Evolutionary conservation across 768 basidiomycete genomes (phyloP).

Genomic region (Macrolepiota fuliginosa): DNA sequence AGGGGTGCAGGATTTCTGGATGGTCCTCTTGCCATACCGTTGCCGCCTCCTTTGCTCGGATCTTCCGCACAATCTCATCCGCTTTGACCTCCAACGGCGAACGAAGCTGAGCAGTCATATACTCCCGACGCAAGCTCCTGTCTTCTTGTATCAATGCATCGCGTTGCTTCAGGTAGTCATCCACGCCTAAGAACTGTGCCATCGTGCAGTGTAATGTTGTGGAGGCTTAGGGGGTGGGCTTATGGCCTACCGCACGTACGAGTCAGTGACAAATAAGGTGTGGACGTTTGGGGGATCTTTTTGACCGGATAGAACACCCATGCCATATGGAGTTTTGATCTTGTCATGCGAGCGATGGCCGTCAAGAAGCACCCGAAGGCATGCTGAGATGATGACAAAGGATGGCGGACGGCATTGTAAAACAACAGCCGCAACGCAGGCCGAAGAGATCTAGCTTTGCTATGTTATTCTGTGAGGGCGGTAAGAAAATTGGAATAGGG

Average conservation of each 20-base stretch:
- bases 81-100: conserved; percentile 46
- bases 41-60: conserved; percentile 12
- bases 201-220: not conserved
- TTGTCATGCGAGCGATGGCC: not conserved
- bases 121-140: conserved; percentile 50
- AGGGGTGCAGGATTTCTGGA: conserved; percentile 10
- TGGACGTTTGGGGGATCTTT: not conserved
- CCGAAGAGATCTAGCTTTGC: too few relatives aligned
- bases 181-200: conserved; percentile 18
- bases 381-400: too few relatives aligned
- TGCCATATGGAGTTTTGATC: not conserved
- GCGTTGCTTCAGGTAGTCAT: conserved; percentile 30
- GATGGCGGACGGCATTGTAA: too few relatives aligned
- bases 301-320: not conserved
- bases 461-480: too few relatives aligned
- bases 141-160: conserved; percentile 40
- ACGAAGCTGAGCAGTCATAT: conserved; percentile 24
- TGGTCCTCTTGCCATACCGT: conserved; percentile 12
- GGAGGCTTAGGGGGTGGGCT: not conserved
- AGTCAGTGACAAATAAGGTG: not conserved
- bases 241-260: not conserved
- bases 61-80: conserved; percentile 34
- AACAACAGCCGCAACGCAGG: too few relatives aligned
- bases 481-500: too few relatives aligned
- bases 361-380: too few relatives aligned